Percentiles rank a stretch among this genome's conserved stretches.
These are phyloP conservation scores for Phialemoniopsis sp. DNA, from an alignment of 2,329 filamentous ascomycete species.

Conservation along the genomic window DNA sequence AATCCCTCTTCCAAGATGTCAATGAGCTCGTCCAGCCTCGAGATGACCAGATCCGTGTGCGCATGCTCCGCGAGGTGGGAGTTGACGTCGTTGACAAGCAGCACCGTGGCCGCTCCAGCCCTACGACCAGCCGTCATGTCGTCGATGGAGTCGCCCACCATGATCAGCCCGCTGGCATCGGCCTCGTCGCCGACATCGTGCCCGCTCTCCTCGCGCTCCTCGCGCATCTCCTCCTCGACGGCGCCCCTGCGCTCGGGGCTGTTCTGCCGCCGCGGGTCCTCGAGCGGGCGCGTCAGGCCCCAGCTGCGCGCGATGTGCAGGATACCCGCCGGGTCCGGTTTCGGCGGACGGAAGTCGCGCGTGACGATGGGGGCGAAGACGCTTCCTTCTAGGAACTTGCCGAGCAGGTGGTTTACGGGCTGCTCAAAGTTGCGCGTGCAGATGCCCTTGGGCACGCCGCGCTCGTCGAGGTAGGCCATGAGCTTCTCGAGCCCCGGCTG, in stretches of 20 bases:
- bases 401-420: constrained; percentile 70
- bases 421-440: constrained; percentile 92
- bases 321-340: constrained; percentile 85
- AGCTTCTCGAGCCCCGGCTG: constrained; percentile 75
- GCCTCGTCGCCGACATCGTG: constrained; percentile 15
- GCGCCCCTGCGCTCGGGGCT: constrained; percentile 4
- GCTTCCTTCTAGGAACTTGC: constrained; percentile 66
- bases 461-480: constrained; percentile 76
- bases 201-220: constrained; percentile 13
- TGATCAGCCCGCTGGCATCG: constrained; percentile 49
- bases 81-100: constrained; percentile 84
- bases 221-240: constrained; percentile 8
- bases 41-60: constrained; percentile 73
- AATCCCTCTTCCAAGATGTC: constrained; percentile 73
- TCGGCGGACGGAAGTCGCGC: constrained; percentile 76
- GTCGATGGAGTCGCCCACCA: constrained; percentile 80
- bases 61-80: constrained; percentile 62
- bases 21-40: constrained; percentile 71
- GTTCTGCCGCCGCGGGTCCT: constrained; percentile 8
- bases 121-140: constrained; percentile 84
- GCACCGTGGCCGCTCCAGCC: constrained; percentile 86
- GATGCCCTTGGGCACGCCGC: constrained; percentile 70
- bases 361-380: constrained; percentile 78
- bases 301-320: constrained; percentile 77
- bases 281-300: constrained; percentile 45